phyloP scores from a whole-genome alignment of 768 basidiomycete genomes.

The Lactarius indigo region DNA sequence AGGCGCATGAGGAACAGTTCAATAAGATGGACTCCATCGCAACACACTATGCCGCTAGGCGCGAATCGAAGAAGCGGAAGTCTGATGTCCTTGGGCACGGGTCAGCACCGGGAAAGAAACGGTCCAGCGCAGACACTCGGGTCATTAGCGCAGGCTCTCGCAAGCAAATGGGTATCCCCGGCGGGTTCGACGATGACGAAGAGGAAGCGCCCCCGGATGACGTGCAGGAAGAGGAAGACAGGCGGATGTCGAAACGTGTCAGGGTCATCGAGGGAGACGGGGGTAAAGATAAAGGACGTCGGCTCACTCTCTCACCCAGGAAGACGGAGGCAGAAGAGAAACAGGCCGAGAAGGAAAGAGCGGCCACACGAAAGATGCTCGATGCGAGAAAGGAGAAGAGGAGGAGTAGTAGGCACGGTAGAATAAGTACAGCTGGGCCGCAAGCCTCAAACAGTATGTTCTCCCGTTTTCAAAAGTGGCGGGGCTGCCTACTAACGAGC shows the following conservation, averaged over 20 bases:
- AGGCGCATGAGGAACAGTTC: constrained; percentile 62
- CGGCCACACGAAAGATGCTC: constrained; percentile 59
- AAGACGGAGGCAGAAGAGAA: constrained; percentile 24
- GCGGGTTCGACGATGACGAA: constrained; percentile 55
- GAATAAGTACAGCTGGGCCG: constrained; percentile 36
- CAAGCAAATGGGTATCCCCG: constrained; percentile 47
- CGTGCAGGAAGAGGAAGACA: constrained; percentile 36
- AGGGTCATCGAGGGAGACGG: constrained; percentile 37
- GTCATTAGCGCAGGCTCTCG: constrained; percentile 48
- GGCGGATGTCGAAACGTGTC: constrained; percentile 45
- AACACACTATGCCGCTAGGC: constrained; percentile 46
- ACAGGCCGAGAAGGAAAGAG: constrained; percentile 44
- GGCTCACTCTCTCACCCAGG: constrained; percentile 36
- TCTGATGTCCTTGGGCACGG: constrained; percentile 50
- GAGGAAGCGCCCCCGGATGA: constrained; percentile 36
- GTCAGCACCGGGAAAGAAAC: constrained; percentile 29
- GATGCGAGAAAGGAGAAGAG: constrained; percentile 65
- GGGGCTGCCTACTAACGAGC: neutral
- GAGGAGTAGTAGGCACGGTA: constrained; percentile 51
- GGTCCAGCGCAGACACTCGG: constrained; percentile 36
- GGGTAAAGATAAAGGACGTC: constrained; percentile 34
- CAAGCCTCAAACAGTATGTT: constrained; percentile 26
- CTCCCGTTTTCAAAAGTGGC: constrained; percentile 14
- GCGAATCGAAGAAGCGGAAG: constrained; percentile 41
- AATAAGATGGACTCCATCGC: constrained; percentile 76